These are phyloP conservation scores for Drechslera avenae DNA, from an alignment of 2,329 filamentous ascomycete species.

Conservation along the genomic window DNA sequence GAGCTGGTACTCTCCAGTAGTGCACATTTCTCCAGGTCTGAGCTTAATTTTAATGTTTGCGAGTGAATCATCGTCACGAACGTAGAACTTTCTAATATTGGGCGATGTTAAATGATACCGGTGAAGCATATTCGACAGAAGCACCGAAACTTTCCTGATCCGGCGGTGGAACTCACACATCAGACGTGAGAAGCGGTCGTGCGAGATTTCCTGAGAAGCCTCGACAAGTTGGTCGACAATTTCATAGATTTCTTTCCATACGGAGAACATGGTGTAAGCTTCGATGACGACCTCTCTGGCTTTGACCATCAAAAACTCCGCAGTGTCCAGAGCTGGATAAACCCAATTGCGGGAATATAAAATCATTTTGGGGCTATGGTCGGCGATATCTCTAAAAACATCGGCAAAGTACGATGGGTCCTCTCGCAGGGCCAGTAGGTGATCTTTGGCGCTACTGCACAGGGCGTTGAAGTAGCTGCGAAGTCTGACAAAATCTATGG, in stretches of 20 bases:
- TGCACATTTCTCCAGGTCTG: neutral
- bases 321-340: neutral
- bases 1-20: neutral
- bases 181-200: neutral
- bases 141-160: neutral
- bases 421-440: constrained; percentile 12
- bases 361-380: neutral
- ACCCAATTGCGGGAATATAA: neutral
- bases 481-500: neutral
- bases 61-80: neutral
- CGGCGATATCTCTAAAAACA: neutral
- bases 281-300: neutral
- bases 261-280: neutral
- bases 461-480: neutral
- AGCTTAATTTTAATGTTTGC: too few species aligned
- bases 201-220: neutral
- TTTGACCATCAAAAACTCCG: neutral
- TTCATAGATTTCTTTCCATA: neutral
- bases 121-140: neutral
- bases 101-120: neutral
- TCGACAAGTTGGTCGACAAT: neutral
- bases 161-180: neutral
- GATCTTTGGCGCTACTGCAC: constrained; percentile 2
- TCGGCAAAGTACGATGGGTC: constrained; percentile 15
- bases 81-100: neutral